Evolutionary conservation across 805 yeast species (phyloP), one percentile per base, ranked within the genome.

Genomic region (Starmera dryadoides): DNA sequence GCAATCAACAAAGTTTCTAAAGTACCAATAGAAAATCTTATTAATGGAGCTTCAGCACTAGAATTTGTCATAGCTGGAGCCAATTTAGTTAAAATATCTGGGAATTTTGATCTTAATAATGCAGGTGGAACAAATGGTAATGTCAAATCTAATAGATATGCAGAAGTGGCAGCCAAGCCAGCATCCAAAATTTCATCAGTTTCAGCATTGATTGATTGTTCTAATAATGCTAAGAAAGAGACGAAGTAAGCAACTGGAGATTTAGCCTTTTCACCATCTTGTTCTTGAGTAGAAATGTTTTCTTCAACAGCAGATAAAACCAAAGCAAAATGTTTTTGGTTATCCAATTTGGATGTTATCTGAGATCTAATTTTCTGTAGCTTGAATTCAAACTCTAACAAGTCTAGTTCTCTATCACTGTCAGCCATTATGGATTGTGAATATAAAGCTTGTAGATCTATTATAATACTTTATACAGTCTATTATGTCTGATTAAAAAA

Each of bases 221-320:
- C 94, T 42, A 93, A 66, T 21, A 93, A 64, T 2, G 96, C 74
- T 44, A 91, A 63, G 46, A 91, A 81, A 0, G 96, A 85, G 15
- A 89, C 79, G 52, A 88, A 80, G 60, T 93, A 93, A 0, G 95
- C 81, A 21, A 86, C 81, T 21, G 96, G 80, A 14, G 84, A 69
- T 42, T 66, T 69, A 35, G 71, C 70, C 37, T 75, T 75, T 33
- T 71, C 68, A 37, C 53, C 54, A 30, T 56, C 53, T 43, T 60
- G 59, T 10, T 54, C 55, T 49, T 81, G 85, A 46, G 79, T 87
- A 33, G 72, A 69, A 33, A 93, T 72, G 49, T 86, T 86, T 50
- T 86, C 96, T 58, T 93, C 99, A 36, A 93, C 89, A 4, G 97
- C 95, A 18, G 82, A 73, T 36, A 93, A 69, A 41, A 91, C 80